Percentiles rank a stretch among this genome's conserved stretches.
phyloP scores from a whole-genome alignment of 441 rosid genomes.

The Mallotus japonicus region DNA sequence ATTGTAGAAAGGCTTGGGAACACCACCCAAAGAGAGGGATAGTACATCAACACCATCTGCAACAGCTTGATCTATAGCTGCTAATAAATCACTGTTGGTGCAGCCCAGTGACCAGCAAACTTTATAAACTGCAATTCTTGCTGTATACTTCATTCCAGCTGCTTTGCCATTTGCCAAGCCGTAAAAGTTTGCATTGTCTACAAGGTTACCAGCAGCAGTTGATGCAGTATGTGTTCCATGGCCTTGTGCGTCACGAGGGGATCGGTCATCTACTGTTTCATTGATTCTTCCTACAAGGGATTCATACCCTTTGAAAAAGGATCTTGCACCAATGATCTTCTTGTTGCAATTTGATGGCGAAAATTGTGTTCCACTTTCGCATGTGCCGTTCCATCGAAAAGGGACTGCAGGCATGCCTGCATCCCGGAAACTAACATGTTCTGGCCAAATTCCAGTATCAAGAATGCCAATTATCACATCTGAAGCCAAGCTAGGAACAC shows the following conservation, averaged over 20 bases:
- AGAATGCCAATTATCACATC: conserved; percentile 65
- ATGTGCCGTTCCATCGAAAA: conserved; percentile 62
- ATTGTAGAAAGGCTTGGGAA: conserved; percentile 53
- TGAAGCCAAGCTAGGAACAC: conserved; percentile 53
- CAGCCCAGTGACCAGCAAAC: conserved; percentile 76
- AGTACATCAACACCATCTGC: conserved; percentile 62
- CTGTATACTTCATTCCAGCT: conserved; percentile 66
- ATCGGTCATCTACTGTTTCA: conserved; percentile 59
- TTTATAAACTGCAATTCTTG: conserved; percentile 66
- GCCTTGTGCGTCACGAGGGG: conserved; percentile 78
- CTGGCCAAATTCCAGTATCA: conserved; percentile 78
- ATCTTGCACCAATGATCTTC: conserved; percentile 69
- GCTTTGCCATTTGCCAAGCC: conserved; percentile 69
- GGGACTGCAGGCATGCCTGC: conserved; percentile 55
- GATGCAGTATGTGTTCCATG: conserved; percentile 94
- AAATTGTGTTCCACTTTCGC: conserved; percentile 55
- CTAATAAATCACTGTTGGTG: conserved; percentile 55
- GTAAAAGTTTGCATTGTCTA: conserved; percentile 48
- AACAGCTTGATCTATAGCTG: conserved; percentile 66
- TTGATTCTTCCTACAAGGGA: conserved; percentile 38
- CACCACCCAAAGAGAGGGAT: conserved; percentile 59
- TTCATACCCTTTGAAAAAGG: conserved; percentile 73
- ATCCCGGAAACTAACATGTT: conserved; percentile 65
- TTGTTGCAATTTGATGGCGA: conserved; percentile 45
- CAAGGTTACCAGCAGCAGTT: conserved; percentile 64